Percentiles rank a stretch among this genome's conserved stretches.
phyloP scores from a whole-genome alignment of 2,329 filamentous ascomycete genomes.

The Epichloe scottii region DNA sequence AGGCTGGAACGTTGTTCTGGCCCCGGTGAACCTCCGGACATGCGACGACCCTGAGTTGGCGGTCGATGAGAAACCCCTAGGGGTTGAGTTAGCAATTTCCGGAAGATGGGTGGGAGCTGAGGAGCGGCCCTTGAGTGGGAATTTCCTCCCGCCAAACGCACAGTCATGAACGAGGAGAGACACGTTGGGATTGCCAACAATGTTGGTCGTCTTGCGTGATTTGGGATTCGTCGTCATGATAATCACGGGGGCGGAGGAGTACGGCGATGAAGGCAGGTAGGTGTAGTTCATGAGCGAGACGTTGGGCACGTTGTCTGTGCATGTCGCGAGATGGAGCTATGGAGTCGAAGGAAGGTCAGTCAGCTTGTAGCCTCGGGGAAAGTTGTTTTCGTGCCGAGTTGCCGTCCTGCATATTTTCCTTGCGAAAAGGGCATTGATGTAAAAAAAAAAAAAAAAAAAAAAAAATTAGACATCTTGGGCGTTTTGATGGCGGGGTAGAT shows the following conservation, averaged over 20 bases:
- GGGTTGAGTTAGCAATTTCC: not conserved
- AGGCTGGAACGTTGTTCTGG: constrained; percentile 60
- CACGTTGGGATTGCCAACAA: constrained; percentile 73
- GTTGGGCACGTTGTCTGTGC: constrained; percentile 69
- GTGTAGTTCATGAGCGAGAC: constrained; percentile 99
- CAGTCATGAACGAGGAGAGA: constrained; percentile 94
- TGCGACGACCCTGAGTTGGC: constrained; percentile 52
- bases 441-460: not conserved
- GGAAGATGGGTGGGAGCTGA: not conserved
- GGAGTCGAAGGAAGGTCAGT: not conserved
- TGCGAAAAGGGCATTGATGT: too few species aligned
- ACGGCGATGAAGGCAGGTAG: constrained; percentile 71
- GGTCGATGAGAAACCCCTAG: constrained; percentile 80
- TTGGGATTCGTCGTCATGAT: constrained; percentile 84
- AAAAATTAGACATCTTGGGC: not conserved
- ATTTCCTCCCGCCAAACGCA: constrained; percentile 15
- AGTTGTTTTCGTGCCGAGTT: too few species aligned
- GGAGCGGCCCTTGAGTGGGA: too few species aligned
- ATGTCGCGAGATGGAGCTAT: constrained; percentile 91
- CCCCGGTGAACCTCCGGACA: constrained; percentile 49
- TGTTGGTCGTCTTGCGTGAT: constrained; percentile 70
- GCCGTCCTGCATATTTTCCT: too few species aligned
- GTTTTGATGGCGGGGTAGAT: not conserved
- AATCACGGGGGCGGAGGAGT: constrained; percentile 62
- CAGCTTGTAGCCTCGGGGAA: not conserved